Evolutionary conservation across 345 rosid genomes (phyloP).

Genomic region (Euphorbia lathyris): DNA sequence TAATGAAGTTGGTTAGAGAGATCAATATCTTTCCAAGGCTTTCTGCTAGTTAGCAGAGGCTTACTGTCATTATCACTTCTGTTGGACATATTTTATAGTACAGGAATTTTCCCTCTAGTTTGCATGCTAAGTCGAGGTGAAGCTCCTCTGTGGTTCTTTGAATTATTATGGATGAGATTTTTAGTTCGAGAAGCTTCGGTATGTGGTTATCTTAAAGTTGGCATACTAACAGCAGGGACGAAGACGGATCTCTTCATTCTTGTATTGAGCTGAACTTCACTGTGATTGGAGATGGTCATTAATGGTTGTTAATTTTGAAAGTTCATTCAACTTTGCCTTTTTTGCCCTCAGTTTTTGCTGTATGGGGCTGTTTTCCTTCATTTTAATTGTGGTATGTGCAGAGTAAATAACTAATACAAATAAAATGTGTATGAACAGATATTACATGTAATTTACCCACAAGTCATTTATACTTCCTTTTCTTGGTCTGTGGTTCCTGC

Average conservation of each 20-base stretch:
- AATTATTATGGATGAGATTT: not conserved
- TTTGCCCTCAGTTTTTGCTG: not conserved
- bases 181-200: not conserved
- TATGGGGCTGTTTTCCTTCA: not conserved
- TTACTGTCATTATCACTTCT: not conserved
- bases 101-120: not conserved
- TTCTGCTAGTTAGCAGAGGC: not conserved
- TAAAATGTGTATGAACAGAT: not conserved
- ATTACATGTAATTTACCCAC: not conserved
- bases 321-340: not conserved
- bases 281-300: not conserved
- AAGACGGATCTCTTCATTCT: too few species aligned
- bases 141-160: not conserved
- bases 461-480: not conserved
- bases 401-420: not conserved
- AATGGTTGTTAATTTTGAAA: not conserved
- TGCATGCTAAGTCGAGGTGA: not conserved
- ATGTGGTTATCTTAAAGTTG: not conserved
- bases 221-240: not conserved
- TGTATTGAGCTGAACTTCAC: not conserved
- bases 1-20: not conserved
- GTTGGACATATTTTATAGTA: not conserved
- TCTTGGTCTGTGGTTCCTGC: slow-evolving; percentile 17
- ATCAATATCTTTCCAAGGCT: not conserved
- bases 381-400: not conserved